Percentiles rank a stretch among this genome's conserved stretches.
These are phyloP conservation scores for Solanum raphanifolium DNA, from an alignment of 257 asterid genomes.

Conservation along the genomic window DNA sequence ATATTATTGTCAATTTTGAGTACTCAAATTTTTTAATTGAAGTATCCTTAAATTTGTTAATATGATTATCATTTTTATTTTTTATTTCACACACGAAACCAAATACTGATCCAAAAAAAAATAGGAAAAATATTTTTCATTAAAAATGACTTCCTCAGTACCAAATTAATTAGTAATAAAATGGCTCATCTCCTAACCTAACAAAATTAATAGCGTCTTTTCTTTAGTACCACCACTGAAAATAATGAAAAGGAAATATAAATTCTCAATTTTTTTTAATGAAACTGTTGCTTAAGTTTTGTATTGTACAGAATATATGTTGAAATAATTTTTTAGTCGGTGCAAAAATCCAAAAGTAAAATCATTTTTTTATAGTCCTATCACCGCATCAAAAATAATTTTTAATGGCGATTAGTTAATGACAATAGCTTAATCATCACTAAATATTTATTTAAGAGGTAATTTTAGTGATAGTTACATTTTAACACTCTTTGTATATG, in stretches of 20 bases:
- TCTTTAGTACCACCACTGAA: neutral
- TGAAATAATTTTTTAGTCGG: neutral
- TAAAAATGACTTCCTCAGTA: neutral
- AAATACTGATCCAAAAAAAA: neutral
- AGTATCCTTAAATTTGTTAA: neutral
- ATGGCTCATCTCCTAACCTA: neutral
- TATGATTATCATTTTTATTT: neutral
- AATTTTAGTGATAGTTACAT: neutral
- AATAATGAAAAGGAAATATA: neutral
- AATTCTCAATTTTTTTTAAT: neutral
- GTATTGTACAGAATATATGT: neutral
- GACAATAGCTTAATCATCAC: fast-evolving
- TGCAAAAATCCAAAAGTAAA: neutral
- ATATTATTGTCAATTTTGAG: neutral
- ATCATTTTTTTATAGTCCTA: neutral
- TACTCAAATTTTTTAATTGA: neutral
- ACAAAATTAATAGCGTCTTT: neutral
- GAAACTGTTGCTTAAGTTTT: neutral
- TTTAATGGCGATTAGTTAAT: too few species aligned
- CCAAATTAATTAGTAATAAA: neutral
- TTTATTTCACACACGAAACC: neutral
- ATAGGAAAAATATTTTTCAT: neutral
- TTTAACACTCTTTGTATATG: fast-evolving
- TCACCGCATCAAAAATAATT: neutral
- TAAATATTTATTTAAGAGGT: neutral